phyloP scores from a whole-genome alignment of 2,329 filamentous ascomycete species.

The Exophiala lecanii-corni region DNA sequence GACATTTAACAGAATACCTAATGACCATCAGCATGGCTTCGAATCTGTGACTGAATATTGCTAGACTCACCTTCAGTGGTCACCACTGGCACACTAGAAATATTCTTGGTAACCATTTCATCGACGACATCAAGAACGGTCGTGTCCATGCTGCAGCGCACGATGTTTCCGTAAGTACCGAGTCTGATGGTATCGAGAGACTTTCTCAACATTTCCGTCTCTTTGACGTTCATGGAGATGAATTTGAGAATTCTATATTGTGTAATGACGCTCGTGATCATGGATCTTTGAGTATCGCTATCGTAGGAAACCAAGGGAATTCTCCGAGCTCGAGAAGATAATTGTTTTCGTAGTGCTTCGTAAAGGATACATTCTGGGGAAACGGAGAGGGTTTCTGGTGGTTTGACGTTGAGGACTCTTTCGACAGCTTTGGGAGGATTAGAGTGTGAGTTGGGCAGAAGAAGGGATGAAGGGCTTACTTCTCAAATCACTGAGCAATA shows the following conservation, averaged over 20 bases:
- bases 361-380: constrained; percentile 87
- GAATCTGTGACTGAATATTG: not conserved
- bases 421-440: constrained; percentile 68
- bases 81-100: constrained; percentile 89
- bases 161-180: constrained; percentile 76
- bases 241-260: constrained; percentile 99
- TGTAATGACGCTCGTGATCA: constrained; percentile 93
- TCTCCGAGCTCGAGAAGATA: constrained; percentile 83
- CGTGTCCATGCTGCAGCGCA: constrained; percentile 81
- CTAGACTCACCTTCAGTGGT: constrained; percentile 62
- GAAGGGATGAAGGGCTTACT: constrained; percentile 49
- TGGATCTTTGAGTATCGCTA: constrained; percentile 85
- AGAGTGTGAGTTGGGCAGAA: constrained; percentile 15
- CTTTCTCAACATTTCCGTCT: constrained; percentile 85
- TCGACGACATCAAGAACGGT: constrained; percentile 93
- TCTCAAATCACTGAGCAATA: constrained; percentile 84
- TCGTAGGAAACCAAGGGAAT: constrained; percentile 93
- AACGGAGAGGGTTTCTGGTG: constrained; percentile 93
- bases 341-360: constrained; percentile 91
- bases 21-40: too few relatives aligned
- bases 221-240: constrained; percentile 88
- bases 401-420: constrained; percentile 82
- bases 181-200: constrained; percentile 77
- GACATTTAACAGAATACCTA: constrained; percentile 77
- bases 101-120: constrained; percentile 85